A percentile compares a stretch with the other conserved stretches of the same genome.
phyloP scores from a whole-genome alignment of 2,329 filamentous ascomycete species.

The Scolecobasidium constrictum region DNA sequence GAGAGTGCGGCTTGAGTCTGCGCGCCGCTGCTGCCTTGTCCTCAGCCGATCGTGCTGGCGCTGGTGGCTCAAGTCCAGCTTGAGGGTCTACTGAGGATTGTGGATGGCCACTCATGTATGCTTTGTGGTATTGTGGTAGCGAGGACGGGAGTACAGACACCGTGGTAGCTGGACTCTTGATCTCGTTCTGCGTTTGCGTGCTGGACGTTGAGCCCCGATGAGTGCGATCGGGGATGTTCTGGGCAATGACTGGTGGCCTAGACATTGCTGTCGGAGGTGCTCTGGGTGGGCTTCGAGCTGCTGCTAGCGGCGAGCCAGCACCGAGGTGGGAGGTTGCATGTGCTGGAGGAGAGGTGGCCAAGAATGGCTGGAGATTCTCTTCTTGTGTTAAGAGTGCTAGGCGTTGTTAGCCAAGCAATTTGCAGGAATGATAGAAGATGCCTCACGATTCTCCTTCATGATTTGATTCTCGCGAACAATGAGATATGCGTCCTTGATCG shows the following conservation, averaged over 20 bases:
- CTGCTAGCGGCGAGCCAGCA: no score
- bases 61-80: constrained; percentile 19
- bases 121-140: constrained; percentile 79
- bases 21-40: constrained; percentile 74
- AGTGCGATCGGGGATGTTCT: constrained; percentile 23
- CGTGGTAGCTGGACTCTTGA: constrained; percentile 52
- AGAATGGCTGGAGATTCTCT: constrained; percentile 41
- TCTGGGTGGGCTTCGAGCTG: no score
- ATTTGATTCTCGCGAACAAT: constrained; percentile 97
- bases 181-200: constrained; percentile 24
- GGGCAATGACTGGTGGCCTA: neutral
- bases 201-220: constrained; percentile 33
- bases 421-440: constrained; percentile 9
- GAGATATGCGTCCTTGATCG: constrained; percentile 97
- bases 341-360: constrained; percentile 44
- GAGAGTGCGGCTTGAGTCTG: constrained; percentile 75
- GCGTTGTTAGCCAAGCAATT: constrained; percentile 8
- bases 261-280: constrained; percentile 6
- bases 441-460: constrained; percentile 88
- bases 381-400: constrained; percentile 44
- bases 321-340: constrained; percentile 17
- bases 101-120: constrained; percentile 65
- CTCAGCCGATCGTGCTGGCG: constrained; percentile 39
- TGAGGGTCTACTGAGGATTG: constrained; percentile 16
- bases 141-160: constrained; percentile 88